Percentiles rank a stretch among this genome's conserved stretches.
Conservation (phyloP, 345 rosid species). For the Moringa oleifera region DNA sequence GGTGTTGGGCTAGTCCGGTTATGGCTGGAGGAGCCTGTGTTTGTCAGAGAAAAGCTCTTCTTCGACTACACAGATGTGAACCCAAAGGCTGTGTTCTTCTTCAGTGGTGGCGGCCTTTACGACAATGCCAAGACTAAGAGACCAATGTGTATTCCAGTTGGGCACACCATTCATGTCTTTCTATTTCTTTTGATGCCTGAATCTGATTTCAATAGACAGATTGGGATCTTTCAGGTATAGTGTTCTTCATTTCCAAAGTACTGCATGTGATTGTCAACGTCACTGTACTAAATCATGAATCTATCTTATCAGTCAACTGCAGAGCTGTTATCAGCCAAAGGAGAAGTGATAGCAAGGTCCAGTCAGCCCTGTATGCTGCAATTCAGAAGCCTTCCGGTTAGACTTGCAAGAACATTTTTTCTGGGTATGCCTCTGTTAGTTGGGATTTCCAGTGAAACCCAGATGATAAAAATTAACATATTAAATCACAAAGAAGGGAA, state of each 20-base stretch:
- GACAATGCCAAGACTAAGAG: slow-evolving; percentile 11
- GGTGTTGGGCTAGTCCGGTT: slow-evolving; percentile 53
- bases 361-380: slow-evolving; percentile 74
- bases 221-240: slow-evolving; percentile 79
- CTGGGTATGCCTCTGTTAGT: slow-evolving; percentile 52
- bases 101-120: slow-evolving; percentile 19
- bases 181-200: slow-evolving; percentile 70
- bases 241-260: too few relatives aligned
- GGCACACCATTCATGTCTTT: slow-evolving; percentile 51
- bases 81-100: slow-evolving; percentile 46
- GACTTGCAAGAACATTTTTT: slow-evolving; percentile 46
- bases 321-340: slow-evolving; percentile 45
- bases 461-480: slow-evolving; percentile 39
- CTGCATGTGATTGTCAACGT: too few relatives aligned
- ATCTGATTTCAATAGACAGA: slow-evolving; percentile 55
- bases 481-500: slow-evolving; percentile 48
- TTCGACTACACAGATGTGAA: slow-evolving; percentile 62
- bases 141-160: slow-evolving; percentile 40
- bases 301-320: slow-evolving; percentile 22
- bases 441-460: slow-evolving; percentile 64
- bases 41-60: slow-evolving; percentile 44
- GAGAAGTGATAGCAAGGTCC: slow-evolving; percentile 42
- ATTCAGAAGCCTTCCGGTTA: slow-evolving; percentile 59
- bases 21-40: slow-evolving; percentile 66
- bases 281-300: too few relatives aligned